Evolutionary conservation across 495 filamentous ascomycete species (phyloP).

Genomic region (Penicillium parvum): DNA sequence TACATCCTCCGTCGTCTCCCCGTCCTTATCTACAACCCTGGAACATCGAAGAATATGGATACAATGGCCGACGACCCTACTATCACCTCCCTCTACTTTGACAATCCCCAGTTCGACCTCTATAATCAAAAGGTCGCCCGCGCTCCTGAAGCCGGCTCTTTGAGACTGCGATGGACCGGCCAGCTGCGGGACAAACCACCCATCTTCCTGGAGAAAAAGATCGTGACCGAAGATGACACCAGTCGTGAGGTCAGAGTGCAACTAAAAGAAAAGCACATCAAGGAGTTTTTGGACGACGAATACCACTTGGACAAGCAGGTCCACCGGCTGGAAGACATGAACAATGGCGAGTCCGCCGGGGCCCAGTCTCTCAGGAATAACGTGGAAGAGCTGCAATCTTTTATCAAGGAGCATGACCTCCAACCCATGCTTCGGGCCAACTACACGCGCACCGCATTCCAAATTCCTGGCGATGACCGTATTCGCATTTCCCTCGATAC

Average conservation of each 20-base stretch:
- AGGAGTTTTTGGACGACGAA: conserved; percentile 78
- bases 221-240: conserved; percentile 64
- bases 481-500: conserved; percentile 92
- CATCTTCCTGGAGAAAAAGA: conserved; percentile 86
- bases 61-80: conserved; percentile 76
- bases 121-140: conserved; percentile 82
- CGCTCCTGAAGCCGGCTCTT: conserved; percentile 69
- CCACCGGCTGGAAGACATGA: conserved; percentile 70
- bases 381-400: conserved; percentile 73
- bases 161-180: conserved; percentile 89
- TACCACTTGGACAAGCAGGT: conserved; percentile 91
- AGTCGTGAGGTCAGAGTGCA: conserved; percentile 73
- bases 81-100: conserved; percentile 94
- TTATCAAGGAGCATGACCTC: conserved; percentile 71
- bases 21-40: conserved; percentile 86
- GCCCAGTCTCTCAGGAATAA: conserved; percentile 58
- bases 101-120: conserved; percentile 75
- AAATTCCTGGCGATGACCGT: conserved; percentile 88
- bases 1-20: conserved; percentile 86
- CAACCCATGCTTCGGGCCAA: conserved; percentile 86
- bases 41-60: conserved; percentile 71
- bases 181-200: conserved; percentile 72
- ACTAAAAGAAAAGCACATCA: conserved; percentile 91
- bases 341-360: conserved; percentile 56
- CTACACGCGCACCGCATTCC: conserved; percentile 92